Base-by-base conservation (phyloP, 495 filamentous ascomycete species). In the Hypoxylon cercidicola region DNA sequence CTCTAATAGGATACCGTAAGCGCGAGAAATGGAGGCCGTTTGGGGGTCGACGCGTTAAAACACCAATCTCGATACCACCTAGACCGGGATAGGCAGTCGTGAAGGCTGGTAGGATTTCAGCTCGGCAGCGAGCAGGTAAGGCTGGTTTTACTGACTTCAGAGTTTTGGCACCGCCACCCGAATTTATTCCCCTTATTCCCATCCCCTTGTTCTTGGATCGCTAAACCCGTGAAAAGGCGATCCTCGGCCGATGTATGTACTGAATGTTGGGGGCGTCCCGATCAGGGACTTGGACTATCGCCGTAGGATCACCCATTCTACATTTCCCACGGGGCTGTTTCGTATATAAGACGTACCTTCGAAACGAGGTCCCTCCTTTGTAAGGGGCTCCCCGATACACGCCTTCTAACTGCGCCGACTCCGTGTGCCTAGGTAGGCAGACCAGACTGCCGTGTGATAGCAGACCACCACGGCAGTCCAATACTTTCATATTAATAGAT, bases 161-260 rank as follows among this genome's bases (percentile, higher is more conserved):
- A 60, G 50, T n/a, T n/a, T n/a, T 49, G 25, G 53, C 58, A 62
- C 54, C 28, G 64, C 64, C 64, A 58, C 53, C 58, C 53, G 19
- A 39, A 12, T 21, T 19, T 11, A 12, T 32, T 32, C 37, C 39
- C 49, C 10, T 32, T 32, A 32, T 32, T 4, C 9, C 35, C 35
- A 13, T 13, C 4, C 35, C 35, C 35, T 13, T 39, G 12, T 13
- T 6, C n/a, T n/a, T n/a, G n/a, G 11, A 39, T 13, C 35, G 9
- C 35, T 3, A 12, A 39, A 7, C 6, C 35, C 4, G 5, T 7
- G 10, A 39, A 20, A 39, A 32, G 43, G 55, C 43, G 62, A 54
- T 48, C 23, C 13, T 65, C 49, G 41, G 49, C 41, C 5, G 34
- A 43, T 12, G 4, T 3, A 6, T 12, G 3, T 39, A 39, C 9